Evolutionary conservation across 352 stramenopile genomes (phyloP), one percentile per base, ranked within the genome.

Genomic region (Pythium coloratum): DNA sequence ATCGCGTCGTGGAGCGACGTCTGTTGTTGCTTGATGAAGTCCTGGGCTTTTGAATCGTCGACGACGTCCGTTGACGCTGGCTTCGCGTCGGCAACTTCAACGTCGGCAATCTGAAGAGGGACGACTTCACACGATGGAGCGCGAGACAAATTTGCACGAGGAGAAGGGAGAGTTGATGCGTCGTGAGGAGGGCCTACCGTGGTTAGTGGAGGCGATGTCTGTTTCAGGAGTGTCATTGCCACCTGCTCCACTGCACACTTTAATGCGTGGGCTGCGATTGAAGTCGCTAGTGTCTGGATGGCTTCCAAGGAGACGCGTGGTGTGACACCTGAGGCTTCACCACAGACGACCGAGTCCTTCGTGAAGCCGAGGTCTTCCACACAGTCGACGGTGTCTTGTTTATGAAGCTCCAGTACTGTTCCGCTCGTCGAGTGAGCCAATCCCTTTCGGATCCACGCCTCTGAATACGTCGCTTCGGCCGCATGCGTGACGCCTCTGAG

Each of bases 361-460:
- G 16, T 20, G 18, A 16, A 28, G 46, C 24, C 30, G 7, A 12
- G 24, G 24, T 40, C 28, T 18, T 57, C 28, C 20, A 20, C 16
- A 20, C 49, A 54, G 47, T 54, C 47, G n/a, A 13, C 24, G 24
- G 9, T 14, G 28, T 24, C 28, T 3, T 57, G 13, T 0, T 12
- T 20, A 14, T 20, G 51, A 24, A 55, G 36, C 20, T 2, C 18
- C 1, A 32, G 46, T n/a, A 24, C 18, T 30, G 46, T 33, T 7
- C 46, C 46, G 20, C 46, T 53, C 1, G n/a, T 32, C n/a, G 46
- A 53, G 46, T 53, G 46, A 5, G 20, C 46, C 18, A 53, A 20
- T 53, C 46, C 46, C n/a, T 53, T n/a, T 53, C 46, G 46, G n/a
- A 53, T 53, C 46, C 46, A 53, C 18, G 46, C 46, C 46, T 53